Conservation (phyloP, 495 filamentous ascomycete species). For the Alectoria sarmentosa region DNA sequence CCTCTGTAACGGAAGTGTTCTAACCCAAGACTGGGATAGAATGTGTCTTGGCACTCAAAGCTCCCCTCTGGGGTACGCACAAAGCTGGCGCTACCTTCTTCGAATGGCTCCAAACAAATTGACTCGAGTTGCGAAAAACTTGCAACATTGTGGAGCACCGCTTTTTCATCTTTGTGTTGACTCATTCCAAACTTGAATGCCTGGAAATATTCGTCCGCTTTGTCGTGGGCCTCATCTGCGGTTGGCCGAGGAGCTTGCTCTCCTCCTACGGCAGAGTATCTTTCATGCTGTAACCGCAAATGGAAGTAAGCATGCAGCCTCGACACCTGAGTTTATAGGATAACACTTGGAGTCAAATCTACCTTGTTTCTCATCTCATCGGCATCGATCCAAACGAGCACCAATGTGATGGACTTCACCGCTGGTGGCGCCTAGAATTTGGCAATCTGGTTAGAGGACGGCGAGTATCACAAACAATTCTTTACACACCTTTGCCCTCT, state of each 20-base stretch:
- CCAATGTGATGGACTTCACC: not conserved
- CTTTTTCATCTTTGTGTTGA: not conserved
- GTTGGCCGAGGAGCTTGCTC: not conserved
- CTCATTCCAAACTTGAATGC: not conserved
- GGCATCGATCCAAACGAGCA: not conserved
- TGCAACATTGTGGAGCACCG: not conserved
- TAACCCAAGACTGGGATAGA: not conserved
- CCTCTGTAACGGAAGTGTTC: not conserved
- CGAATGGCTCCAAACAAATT: not conserved
- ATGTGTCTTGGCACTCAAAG: not conserved
- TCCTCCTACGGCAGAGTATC: too few species aligned
- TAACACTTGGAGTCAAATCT: not conserved
- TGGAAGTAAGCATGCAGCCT: not conserved
- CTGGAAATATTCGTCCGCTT: not conserved
- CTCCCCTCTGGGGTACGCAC: not conserved
- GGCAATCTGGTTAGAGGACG: not conserved
- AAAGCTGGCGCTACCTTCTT: not conserved
- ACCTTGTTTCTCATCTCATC: not conserved
- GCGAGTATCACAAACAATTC: not conserved
- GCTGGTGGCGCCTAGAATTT: not conserved
- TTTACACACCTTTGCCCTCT: not conserved
- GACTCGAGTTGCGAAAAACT: not conserved
- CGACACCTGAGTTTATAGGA: not conserved
- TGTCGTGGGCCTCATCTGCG: not conserved
- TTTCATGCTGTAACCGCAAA: not conserved